Base-by-base conservation (phyloP, 1,284 basidiomycete species). In the Schizophyllum commune region DNA sequence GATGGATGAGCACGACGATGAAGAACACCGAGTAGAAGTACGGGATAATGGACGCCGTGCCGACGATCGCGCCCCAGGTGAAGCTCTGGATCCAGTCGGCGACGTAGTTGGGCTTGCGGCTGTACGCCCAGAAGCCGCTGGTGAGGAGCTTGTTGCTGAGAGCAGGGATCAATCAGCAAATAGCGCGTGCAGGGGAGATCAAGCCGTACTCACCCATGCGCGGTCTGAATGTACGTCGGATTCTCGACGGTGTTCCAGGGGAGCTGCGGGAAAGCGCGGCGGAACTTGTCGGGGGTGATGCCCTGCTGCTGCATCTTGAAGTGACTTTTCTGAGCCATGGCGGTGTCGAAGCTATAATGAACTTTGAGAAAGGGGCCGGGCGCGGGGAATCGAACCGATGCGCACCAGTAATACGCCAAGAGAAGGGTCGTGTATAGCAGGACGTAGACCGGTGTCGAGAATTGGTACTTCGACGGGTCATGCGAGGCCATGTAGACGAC, bases 401-500 rank as follows among this genome's bases (percentile, higher is more conserved):
- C 86, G 62, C 64, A 91, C 91, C 96, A 79, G 72, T 84, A 95
- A 78, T 98, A 96, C 4, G 92, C 91, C 4, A 84, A 85, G 34
- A 94, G 77, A 55, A 97, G 82, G n/a, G 86, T 88, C 22, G 80
- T 72, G 70, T 85, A 95, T 55, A 94, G 79, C 52, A 85, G 68
- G 61, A 93, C 74, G 68, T 94, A 92, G 5, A 80, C 83, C 6
- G 81, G 79, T 1, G 89, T 90, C 11, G 92, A 89, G 82, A 96
- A 98, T 53, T 80, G 83, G 79, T 98, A 99, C 66, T 85, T 85
- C 22, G 85, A 83, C 0, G 95, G 93, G 64, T 96, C 87, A 73
- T 96, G 91, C n/a, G 92, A 89, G 9, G 92, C 90, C 92, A 99
- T 98, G 81, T 97, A 98, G 64, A 99, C 89, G 61, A 96, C 92